Evolutionary conservation across 495 filamentous ascomycete genomes (phyloP), one percentile per base, ranked within the genome.

Genomic region (Penicillium daleae): DNA sequence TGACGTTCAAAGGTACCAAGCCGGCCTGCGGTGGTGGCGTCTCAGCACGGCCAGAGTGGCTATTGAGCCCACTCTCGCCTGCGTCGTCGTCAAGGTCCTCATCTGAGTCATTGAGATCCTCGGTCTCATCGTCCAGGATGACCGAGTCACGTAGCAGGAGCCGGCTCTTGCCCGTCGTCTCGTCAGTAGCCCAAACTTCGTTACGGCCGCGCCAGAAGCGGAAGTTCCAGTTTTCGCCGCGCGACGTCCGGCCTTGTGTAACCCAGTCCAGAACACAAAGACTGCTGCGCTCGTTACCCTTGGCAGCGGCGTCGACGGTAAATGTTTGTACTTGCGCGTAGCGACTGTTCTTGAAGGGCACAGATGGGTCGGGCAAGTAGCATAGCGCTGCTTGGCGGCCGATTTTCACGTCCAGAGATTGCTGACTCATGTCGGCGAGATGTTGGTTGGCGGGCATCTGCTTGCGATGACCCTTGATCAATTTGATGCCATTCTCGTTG

Each of bases 201-300:
- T 97, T 98, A 67, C 89, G 80, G 6, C 91, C 91, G 58, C 80
- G 82, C 86, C 96, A 98, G 37, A 81, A 76, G 19, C 78, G 74
- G 57, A 96, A 86, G 67, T 87, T 88, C 95, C 95, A 99, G 59
- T 89, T 83, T 79, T 99, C 95, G n/a, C 92, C 93, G 29, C 90
- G 83, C 6, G 95, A 93, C 10, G 79, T 83, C n/a, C 95, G 84
- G 5, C 95, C 93, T 65, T 93, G 88, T 22, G 86, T 91, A 7
- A 97, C 91, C 95, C 95, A 99, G 72, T 99, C 95, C 42, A 96
- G 78, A 3, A 97, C 79, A 68, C 93, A 93, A 19, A 98, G 77
- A 63, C 80, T 89, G 35, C 80, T 80, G 10, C 76, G 68, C 26
- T 74, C 53, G 32, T 70, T 51, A 32, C 67, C 70, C 49, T 71